Base-by-base conservation (phyloP, 1,284 basidiomycete genomes). In the Sporisorium sorghi region DNA sequence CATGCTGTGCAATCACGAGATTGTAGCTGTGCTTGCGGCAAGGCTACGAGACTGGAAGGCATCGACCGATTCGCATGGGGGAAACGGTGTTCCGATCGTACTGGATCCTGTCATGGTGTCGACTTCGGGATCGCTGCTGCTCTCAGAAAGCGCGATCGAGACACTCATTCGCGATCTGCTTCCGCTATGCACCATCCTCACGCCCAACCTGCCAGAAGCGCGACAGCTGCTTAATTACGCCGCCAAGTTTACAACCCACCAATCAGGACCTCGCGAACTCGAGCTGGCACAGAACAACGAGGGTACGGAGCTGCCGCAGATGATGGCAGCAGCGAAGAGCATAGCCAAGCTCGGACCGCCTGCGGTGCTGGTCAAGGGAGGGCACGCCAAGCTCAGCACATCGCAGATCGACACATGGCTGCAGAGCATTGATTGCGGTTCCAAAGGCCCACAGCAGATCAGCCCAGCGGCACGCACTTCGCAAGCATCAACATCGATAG, bases 341-440 rank as follows among this genome's bases (percentile, higher is more conserved):
- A 86, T 96, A 1, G 85, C 88, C 0, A 46, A 64, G 0, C 83
- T 89, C 3, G 90, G 90, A 0, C 85, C 88, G 0, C 82, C 86
- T 5, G 89, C 90, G 0, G 90, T 93, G 0, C 87, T 97, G 2
- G 85, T 97, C 66, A 98, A 97, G 83, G 95, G 95, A 9, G 95
- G 95, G 0, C 95, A 97, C 81, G 80, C 92, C 5, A 48, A 66
- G n/a, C 52, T 79, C 15, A 47, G 19, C 2, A 52, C 46, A 33
- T 43, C 35, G 0, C 58, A 70, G n/a, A 48, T 81, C 6, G 48
- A 76, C 2, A 24, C 21, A 0, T 60, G 46, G 48, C 24, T 70
- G 26, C 28, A 47, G 8, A 46, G 57, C 11, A 7, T 57, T 3
- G 32, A 59, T 7, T 7, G 60, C 10, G 52, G 42, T 5, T 17